Evolutionary conservation across 2,329 filamentous ascomycete genomes (phyloP), one percentile per base, ranked within the genome.

Genomic region (Sporothrix globosa): DNA sequence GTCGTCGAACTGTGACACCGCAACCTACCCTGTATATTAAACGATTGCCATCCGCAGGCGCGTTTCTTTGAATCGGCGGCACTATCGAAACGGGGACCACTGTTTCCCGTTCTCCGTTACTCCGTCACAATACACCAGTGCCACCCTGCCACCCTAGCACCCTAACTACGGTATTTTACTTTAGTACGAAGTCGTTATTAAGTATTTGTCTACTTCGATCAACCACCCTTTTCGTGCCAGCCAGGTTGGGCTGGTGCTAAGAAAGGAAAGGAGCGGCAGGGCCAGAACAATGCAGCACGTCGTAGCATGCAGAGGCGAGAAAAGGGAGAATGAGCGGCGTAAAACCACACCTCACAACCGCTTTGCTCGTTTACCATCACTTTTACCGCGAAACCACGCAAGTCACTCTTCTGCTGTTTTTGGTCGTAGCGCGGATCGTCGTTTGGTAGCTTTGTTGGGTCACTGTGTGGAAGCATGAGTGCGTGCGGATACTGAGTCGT

Each of bases 231-330:
- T 19, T 13, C 39, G 58, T 61, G 27, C 27, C 27, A 30, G 27
- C 27, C 58, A 61, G 58, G 27, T 19, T 61, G 58, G 58, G 58
- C 39, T 44, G 58, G 46, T 61, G 58, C 58, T 61, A 39, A n/a
- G 58, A 46, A 39, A 44, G 58, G 58, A 46, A 46, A 39, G 14
- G 58, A 63, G 39, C 39, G 58, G 58, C 58, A 63, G 58, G 39
- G 41, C 34, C 10, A 27, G 13, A 13, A 21, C 21, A 17, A 50
- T 14, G 48, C 48, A 44, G 30, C 10, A 46, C 44, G 44, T 5
- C 44, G 44, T 13, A 9, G 7, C 9, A 13, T 10, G 13, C 7
- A 44, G 10, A 44, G 10, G 41, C 10, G 17, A 17, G 4, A 17
- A 17, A 44, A 44, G 41, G 41, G 11, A 44, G 9, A 44, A 44